Evolutionary conservation across 768 basidiomycete species (phyloP).

Genomic region (Termitomyces sp.): DNA sequence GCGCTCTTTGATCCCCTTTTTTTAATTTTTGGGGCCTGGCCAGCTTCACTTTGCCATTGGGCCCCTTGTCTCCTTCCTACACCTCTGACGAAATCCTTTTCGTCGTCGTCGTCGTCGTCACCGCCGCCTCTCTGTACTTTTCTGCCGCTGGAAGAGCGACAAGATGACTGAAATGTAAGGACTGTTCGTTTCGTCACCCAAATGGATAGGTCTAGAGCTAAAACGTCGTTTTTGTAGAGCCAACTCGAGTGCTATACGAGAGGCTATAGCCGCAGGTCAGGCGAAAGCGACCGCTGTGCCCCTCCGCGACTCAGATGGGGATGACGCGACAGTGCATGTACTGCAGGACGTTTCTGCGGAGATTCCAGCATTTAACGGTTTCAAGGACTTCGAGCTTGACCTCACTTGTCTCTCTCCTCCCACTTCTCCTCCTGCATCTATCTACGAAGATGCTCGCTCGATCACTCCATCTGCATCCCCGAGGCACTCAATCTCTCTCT

Average conservation of each 20-base stretch:
- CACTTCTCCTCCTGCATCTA: slow-evolving; percentile 32
- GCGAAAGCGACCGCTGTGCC: slow-evolving; percentile 13
- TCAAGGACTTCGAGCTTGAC: slow-evolving; percentile 42
- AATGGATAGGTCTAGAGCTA: background rate
- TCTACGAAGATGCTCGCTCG: slow-evolving; percentile 25
- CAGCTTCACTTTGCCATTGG: background rate
- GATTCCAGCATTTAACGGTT: slow-evolving; percentile 30
- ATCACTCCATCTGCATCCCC: slow-evolving; percentile 25
- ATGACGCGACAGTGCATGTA: slow-evolving; percentile 16
- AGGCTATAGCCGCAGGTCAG: slow-evolving; percentile 15
- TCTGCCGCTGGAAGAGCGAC: background rate
- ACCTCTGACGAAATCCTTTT: background rate
- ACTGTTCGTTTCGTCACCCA: background rate
- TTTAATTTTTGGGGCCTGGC: slow-evolving; percentile 9
- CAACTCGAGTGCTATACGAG: slow-evolving; percentile 18
- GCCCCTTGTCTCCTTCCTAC: slow-evolving; percentile 12
- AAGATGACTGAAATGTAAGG: slow-evolving; percentile 14
- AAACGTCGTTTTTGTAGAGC: slow-evolving; percentile 15
- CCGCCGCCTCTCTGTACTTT: background rate
- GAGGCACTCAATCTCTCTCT: slow-evolving; percentile 28
- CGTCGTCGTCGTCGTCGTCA: background rate
- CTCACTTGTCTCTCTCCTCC: slow-evolving; percentile 37
- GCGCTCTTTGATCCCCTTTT: slow-evolving; percentile 16
- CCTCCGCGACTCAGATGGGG: slow-evolving; percentile 17
- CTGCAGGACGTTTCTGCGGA: slow-evolving; percentile 10